phyloP scores from a whole-genome alignment of 2,329 filamentous ascomycete species.

The Penicillium sumatraense region DNA sequence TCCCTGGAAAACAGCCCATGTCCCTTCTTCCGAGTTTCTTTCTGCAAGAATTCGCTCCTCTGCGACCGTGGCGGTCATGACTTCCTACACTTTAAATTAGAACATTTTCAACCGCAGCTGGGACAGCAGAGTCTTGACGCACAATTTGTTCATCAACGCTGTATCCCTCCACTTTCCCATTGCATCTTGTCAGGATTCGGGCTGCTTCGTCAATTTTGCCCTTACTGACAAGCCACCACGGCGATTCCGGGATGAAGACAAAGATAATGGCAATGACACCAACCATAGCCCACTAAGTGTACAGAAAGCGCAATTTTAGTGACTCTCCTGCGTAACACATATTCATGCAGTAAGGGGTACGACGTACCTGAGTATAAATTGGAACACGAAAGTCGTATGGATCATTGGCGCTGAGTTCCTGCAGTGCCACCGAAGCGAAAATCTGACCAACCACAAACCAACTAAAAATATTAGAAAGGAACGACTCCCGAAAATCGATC shows the following conservation, averaged over 20 bases:
- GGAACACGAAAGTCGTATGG: conserved; percentile 44
- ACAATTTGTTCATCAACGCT: conserved; percentile 40
- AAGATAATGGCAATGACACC: conserved; percentile 48
- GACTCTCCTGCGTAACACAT: not conserved
- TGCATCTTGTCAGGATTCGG: conserved; percentile 33
- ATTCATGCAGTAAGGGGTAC: not conserved
- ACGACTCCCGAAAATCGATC: not conserved
- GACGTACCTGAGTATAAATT: conserved; percentile 48
- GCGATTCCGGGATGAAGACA: conserved; percentile 39
- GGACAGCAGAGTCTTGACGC: not conserved
- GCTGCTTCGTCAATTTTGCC: conserved; percentile 37
- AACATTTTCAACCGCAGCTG: not conserved
- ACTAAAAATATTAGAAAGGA: conserved; percentile 11
- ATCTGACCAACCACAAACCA: conserved; percentile 53
- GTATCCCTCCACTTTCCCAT: conserved; percentile 37
- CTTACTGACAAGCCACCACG: conserved; percentile 45
- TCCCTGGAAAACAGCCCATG: conserved; percentile 43
- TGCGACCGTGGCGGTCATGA: conserved; percentile 42
- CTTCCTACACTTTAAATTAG: conserved; percentile 21
- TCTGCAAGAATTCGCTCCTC: conserved; percentile 39
- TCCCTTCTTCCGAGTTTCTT: conserved; percentile 32
- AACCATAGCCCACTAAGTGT: conserved; percentile 49
- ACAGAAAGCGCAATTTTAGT: not conserved
- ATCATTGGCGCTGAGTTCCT: conserved; percentile 36
- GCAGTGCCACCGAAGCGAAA: conserved; percentile 48